Percentiles rank a stretch among this genome's conserved stretches.
Evolutionary conservation across 2,329 filamentous ascomycete genomes (phyloP).

Genomic region (Colletotrichum godetiae): DNA sequence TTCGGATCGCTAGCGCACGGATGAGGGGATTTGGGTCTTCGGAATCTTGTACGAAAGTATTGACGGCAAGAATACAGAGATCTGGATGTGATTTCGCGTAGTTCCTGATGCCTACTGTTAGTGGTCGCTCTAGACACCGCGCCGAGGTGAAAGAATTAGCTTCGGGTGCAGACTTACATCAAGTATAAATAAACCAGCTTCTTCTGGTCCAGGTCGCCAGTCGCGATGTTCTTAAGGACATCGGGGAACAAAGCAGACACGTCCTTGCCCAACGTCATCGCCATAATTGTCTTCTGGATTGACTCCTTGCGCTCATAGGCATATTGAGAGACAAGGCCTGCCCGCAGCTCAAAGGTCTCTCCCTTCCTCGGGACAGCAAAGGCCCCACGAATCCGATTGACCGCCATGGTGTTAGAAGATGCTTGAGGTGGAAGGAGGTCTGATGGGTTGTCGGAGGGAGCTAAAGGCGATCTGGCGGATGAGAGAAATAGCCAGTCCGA

Average conservation of each 20-base stretch:
- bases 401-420: slow-evolving; percentile 75
- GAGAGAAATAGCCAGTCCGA: slow-evolving; percentile 30
- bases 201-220: slow-evolving; percentile 94
- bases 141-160: neutral
- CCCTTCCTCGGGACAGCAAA: slow-evolving; percentile 95
- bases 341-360: slow-evolving; percentile 97
- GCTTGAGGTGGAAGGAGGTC: slow-evolving; percentile 41
- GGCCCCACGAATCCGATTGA: slow-evolving; percentile 94
- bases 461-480: slow-evolving; percentile 7
- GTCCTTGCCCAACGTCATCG: slow-evolving; percentile 99
- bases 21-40: slow-evolving; percentile 98
- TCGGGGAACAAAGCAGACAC: slow-evolving; percentile 97
- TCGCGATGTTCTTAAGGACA: slow-evolving; percentile 98
- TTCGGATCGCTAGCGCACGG: slow-evolving; percentile 92
- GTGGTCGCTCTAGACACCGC: slow-evolving; percentile 7
- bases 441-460: slow-evolving; percentile 3
- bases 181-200: slow-evolving; percentile 99
- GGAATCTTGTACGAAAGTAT: slow-evolving; percentile 98
- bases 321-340: slow-evolving; percentile 97
- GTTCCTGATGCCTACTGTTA: slow-evolving; percentile 69
- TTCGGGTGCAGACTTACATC: slow-evolving; percentile 72
- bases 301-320: slow-evolving; percentile 99
- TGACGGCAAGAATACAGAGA: slow-evolving; percentile 97
- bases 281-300: slow-evolving; percentile 99
- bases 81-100: slow-evolving; percentile 99